Evolutionary conservation across 2,329 filamentous ascomycete genomes (phyloP).

Genomic region (Epichloe gansuensis): DNA sequence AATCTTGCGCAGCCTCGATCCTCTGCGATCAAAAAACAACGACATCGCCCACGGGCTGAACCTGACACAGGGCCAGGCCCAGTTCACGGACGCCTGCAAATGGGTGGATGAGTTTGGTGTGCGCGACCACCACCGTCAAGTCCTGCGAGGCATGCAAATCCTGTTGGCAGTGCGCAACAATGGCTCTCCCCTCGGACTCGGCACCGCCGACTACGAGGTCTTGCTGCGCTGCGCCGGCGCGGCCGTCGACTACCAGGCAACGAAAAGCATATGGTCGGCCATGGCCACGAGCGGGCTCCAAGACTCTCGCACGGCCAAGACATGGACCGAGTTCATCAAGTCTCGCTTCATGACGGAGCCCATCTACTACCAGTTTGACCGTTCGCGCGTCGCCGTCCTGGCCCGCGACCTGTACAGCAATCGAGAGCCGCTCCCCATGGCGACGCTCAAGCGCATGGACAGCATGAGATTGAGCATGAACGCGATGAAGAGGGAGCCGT

Average conservation of each 20-base stretch:
- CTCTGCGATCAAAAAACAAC: constrained; percentile 29
- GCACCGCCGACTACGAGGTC: constrained; percentile 29
- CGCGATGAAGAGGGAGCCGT: constrained; percentile 15
- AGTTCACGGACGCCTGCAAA: constrained; percentile 23
- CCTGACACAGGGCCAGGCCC: constrained; percentile 26
- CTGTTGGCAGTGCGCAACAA: constrained; percentile 22
- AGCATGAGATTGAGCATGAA: constrained; percentile 18
- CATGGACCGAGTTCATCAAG: constrained; percentile 34
- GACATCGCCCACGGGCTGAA: constrained; percentile 32
- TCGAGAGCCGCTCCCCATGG: constrained; percentile 5
- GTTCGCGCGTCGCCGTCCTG: constrained; percentile 24
- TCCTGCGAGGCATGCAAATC: constrained; percentile 23
- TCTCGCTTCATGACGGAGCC: constrained; percentile 34
- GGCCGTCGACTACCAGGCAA: constrained; percentile 22
- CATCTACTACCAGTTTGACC: constrained; percentile 33
- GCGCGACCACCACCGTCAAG: constrained; percentile 25
- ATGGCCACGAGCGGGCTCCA: constrained; percentile 17
- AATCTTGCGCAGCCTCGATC: constrained; percentile 49
- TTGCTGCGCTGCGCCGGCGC: constrained; percentile 36
- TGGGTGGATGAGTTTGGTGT: constrained; percentile 32
- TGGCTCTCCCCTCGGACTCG: constrained; percentile 15
- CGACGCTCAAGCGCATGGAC: constrained; percentile 16
- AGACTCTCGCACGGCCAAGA: constrained; percentile 18
- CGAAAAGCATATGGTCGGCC: constrained; percentile 23
- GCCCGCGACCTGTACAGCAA: constrained; percentile 25